Evolutionary conservation across 805 yeast species (phyloP).

Genomic region (Candida arabinofermentans): DNA sequence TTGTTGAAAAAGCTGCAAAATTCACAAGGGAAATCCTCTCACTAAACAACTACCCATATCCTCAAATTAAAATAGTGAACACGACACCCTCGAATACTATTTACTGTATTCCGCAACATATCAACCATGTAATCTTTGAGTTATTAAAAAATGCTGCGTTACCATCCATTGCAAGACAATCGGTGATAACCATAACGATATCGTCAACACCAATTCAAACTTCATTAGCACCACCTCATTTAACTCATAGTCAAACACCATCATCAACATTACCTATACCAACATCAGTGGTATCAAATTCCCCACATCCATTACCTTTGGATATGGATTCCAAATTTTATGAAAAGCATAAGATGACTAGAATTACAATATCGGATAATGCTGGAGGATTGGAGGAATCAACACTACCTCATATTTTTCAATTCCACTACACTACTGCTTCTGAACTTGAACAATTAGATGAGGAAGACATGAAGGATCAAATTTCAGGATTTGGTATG

Average conservation of each 20-base stretch:
- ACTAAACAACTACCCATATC: constrained; percentile 29
- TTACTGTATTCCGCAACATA: constrained; percentile 26
- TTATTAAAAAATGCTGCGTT: constrained; percentile 28
- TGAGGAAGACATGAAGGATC: constrained; percentile 20
- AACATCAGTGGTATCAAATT: neutral
- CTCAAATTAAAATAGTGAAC: constrained; percentile 14
- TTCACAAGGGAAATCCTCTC: constrained; percentile 22
- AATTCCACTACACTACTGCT: constrained; percentile 29
- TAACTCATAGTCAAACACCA: neutral
- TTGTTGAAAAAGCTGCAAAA: constrained; percentile 17
- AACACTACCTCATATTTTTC: constrained; percentile 24
- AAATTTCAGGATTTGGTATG: constrained; percentile 32
- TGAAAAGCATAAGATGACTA: constrained; percentile 1
- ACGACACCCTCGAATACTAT: neutral
- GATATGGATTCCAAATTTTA: neutral
- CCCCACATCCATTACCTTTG: neutral
- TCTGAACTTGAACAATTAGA: constrained; percentile 9
- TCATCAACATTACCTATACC: neutral
- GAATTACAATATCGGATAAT: constrained; percentile 23
- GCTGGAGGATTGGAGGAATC: constrained; percentile 28
- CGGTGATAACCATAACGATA: constrained; percentile 17
- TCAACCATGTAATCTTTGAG: constrained; percentile 30
- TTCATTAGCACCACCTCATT: neutral
- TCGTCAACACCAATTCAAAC: neutral
- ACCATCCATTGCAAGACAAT: constrained; percentile 22